phyloP scores from a whole-genome alignment of 805 yeast species.

The Metschnikowia kofuensis region DNA sequence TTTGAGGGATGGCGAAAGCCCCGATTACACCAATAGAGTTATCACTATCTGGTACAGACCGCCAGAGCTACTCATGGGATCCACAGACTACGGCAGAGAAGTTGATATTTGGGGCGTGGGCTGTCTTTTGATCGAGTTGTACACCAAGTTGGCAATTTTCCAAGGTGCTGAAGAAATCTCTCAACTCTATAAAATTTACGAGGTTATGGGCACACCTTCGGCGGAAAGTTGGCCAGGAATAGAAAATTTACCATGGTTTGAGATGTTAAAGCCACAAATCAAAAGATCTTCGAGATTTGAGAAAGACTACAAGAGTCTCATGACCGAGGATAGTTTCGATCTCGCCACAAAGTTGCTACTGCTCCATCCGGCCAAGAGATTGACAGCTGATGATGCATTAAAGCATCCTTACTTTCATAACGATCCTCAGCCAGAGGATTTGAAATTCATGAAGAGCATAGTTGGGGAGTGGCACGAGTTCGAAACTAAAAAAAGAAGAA shows the following conservation, averaged over 20 bases:
- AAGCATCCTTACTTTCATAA: conserved; percentile 67
- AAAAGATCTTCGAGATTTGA: conserved; percentile 30
- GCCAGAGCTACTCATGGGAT: conserved; percentile 87
- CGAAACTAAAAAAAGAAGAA: conserved; percentile 80
- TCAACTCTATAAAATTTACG: conserved; percentile 73
- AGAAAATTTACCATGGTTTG: conserved; percentile 89
- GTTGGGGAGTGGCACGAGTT: conserved; percentile 96
- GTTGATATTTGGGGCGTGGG: conserved; percentile 98
- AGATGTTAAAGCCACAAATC: conserved; percentile 64
- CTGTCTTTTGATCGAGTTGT: conserved; percentile 80
- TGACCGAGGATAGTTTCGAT: conserved; percentile 54
- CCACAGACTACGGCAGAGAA: conserved; percentile 85
- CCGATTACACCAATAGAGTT: conserved; percentile 91
- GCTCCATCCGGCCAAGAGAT: conserved; percentile 67
- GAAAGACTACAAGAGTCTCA: conserved; percentile 32
- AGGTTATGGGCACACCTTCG: conserved; percentile 85
- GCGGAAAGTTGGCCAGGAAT: conserved; percentile 71
- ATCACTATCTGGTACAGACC: conserved; percentile 98
- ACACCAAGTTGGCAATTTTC: conserved; percentile 70
- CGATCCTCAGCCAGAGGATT: conserved; percentile 62
- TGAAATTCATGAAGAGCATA: conserved; percentile 51
- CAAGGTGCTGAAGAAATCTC: conserved; percentile 88
- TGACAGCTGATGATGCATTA: conserved; percentile 69
- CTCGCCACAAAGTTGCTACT: conserved; percentile 61
- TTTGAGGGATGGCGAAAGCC: conserved; percentile 47